Evolutionary conservation across 805 yeast species (phyloP).

Genomic region (Deakozyma indianensis): DNA sequence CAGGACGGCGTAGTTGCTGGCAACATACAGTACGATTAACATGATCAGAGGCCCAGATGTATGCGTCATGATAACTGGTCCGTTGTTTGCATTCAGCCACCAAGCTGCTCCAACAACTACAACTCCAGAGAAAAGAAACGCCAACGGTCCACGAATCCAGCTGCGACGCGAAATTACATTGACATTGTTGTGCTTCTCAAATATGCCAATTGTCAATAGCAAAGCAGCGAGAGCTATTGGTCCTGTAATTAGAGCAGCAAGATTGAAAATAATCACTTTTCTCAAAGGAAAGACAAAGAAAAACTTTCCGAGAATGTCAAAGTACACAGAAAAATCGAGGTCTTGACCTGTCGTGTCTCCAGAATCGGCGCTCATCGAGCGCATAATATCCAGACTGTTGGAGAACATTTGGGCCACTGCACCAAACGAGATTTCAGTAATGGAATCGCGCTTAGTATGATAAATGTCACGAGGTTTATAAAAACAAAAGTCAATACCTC

Average conservation of each 20-base stretch:
- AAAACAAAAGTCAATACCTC: conserved; percentile 86
- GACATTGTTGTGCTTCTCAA: conserved; percentile 25
- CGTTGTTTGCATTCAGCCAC: conserved; percentile 30
- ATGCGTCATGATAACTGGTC: conserved; percentile 37
- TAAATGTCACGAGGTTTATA: conserved; percentile 72
- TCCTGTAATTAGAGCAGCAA: conserved; percentile 34
- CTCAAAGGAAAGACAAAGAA: conserved; percentile 42
- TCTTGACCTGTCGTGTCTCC: conserved; percentile 8
- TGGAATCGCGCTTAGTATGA: conserved; percentile 65
- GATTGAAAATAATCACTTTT: conserved; percentile 35
- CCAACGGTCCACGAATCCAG: conserved; percentile 46
- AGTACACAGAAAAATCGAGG: conserved; percentile 35
- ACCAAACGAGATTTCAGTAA: conserved; percentile 44
- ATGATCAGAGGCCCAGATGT: conserved; percentile 37
- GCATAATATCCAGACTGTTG: conserved; percentile 47
- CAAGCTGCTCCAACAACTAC: conserved; percentile 25
- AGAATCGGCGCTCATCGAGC: conserved; percentile 25
- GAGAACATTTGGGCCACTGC: conserved; percentile 80
- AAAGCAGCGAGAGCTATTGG: conserved; percentile 37
- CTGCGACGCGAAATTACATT: conserved; percentile 33
- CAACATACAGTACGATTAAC: conserved; percentile 30
- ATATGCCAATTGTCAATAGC: conserved; percentile 33
- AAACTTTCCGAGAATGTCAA: conserved; percentile 46
- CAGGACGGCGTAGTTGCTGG: conserved; percentile 43
- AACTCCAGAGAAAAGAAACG: conserved; percentile 33